These are phyloP conservation scores for Aspergillus taichungensis DNA, from an alignment of 495 filamentous ascomycete species.

Conservation along the genomic window DNA sequence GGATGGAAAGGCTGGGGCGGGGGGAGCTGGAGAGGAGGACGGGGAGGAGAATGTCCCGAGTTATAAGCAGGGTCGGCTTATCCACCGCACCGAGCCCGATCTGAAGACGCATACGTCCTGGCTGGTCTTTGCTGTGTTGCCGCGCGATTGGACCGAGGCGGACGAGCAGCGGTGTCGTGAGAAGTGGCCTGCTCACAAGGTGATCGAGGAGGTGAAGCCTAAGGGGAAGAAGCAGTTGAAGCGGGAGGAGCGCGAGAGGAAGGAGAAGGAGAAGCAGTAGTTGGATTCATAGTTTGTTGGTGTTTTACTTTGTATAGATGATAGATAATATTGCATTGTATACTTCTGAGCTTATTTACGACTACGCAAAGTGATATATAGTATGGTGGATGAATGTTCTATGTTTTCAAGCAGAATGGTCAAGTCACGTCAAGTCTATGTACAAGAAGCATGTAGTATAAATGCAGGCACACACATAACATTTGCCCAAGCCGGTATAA, in stretches of 20 bases:
- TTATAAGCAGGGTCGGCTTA: constrained; percentile 59
- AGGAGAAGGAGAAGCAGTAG: constrained; percentile 40
- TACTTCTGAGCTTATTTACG: too few species aligned
- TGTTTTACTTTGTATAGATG: background rate
- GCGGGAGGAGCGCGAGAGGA: constrained; percentile 42
- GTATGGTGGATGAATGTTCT: too few species aligned
- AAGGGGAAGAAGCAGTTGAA: constrained; percentile 46
- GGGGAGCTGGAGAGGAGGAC: constrained; percentile 12
- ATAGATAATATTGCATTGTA: background rate
- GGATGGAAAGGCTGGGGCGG: constrained; percentile 13
- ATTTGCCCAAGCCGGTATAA: too few species aligned
- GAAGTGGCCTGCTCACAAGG: constrained; percentile 47
- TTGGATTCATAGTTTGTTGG: constrained; percentile 7
- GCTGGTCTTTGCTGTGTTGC: constrained; percentile 85
- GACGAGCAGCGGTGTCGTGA: constrained; percentile 63
- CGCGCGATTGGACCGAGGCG: constrained; percentile 71
- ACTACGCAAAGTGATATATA: too few species aligned
- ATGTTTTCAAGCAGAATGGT: background rate
- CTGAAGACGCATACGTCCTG: constrained; percentile 94
- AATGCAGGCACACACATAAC: background rate
- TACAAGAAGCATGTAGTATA: background rate
- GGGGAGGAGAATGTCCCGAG: constrained; percentile 10
- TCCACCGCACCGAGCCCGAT: constrained; percentile 75
- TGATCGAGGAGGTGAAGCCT: constrained; percentile 22
- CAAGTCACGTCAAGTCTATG: background rate